These are phyloP conservation scores for Penicillium argentinense DNA, from an alignment of 495 filamentous ascomycete species.

Conservation along the genomic window DNA sequence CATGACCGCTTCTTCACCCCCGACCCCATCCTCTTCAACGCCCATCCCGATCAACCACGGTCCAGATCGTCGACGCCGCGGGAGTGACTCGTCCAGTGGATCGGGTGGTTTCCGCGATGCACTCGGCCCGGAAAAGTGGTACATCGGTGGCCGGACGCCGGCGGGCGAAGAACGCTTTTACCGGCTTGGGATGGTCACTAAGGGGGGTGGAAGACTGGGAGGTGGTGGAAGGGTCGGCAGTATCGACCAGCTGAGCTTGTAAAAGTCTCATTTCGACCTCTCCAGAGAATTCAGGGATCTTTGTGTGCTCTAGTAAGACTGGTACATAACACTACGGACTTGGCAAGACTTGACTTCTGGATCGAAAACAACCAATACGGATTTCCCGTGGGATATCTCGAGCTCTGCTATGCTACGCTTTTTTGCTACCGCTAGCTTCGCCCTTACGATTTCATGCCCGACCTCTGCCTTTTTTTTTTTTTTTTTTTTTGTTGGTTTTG, in stretches of 20 bases:
- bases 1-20: conserved; percentile 21
- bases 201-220: conserved; percentile 48
- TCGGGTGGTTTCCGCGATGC: conserved; percentile 76
- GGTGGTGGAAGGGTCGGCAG: conserved; percentile 58
- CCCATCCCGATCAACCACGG: conserved; percentile 39
- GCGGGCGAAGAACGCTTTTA: conserved; percentile 86
- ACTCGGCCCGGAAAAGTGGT: conserved; percentile 78
- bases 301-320: no score
- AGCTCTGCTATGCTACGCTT: neutral
- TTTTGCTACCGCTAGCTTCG: neutral
- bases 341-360: no score
- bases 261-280: conserved; percentile 9
- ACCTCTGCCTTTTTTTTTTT: conserved; percentile 5
- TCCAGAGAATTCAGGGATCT: no score
- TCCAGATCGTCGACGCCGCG: conserved; percentile 45
- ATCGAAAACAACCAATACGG: no score
- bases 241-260: conserved; percentile 63
- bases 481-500: neutral
- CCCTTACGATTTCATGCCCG: neutral
- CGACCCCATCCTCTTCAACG: conserved; percentile 30
- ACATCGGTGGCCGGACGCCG: conserved; percentile 84
- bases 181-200: conserved; percentile 63
- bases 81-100: conserved; percentile 77
- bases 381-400: no score
- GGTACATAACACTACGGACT: no score